Evolutionary conservation across 495 filamentous ascomycete species (phyloP), one percentile per base, ranked within the genome.

Genomic region (Aspergillus homomorphus): DNA sequence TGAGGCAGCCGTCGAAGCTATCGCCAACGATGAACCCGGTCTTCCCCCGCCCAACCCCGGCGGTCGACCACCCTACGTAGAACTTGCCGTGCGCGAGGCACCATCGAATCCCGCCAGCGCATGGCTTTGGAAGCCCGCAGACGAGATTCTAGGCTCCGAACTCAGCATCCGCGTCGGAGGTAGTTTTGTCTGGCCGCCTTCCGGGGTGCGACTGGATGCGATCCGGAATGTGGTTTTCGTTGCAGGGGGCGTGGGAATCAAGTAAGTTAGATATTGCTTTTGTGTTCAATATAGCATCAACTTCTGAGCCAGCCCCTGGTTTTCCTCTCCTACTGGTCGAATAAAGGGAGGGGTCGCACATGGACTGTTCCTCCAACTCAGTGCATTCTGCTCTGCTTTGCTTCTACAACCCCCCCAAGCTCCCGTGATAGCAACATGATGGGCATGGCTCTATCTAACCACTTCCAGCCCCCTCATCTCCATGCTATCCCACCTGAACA

Each of bases 191-290:
- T 96, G 84, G 82, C 91, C 91, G 5, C 84, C 87, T 0, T 71
- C 75, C 1, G 69, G 71, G 0, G 57, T 83, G 10, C 63, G 80
- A 33, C 28, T 65, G 0, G 56, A 55, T 0, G 55, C 59, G 4
- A 66, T 90, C 10, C 73, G 77, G 14, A 84, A 81, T 53, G 77
- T 86, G 1, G 80, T 93, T 0, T 84, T 96, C 42, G 76, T 95
- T 46, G 91, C 91, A 1, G 90, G 90, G 4, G 91, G 91, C 0
- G 86, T 96, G 22, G 91, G 91, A 1, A 87, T 96, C 45, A 96
- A 96, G 76, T 78, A 63, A 51, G 72, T 67, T 30, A 10, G 3
- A 3, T 28, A 3, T 28, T 28, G 9, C 9, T 28, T 28, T 28
- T 28, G 26, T 9, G 3, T 4, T 9, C 26, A 4, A 28, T 28